phyloP scores from a whole-genome alignment of 2,329 filamentous ascomycete species.

The Claviceps pusilla region DNA sequence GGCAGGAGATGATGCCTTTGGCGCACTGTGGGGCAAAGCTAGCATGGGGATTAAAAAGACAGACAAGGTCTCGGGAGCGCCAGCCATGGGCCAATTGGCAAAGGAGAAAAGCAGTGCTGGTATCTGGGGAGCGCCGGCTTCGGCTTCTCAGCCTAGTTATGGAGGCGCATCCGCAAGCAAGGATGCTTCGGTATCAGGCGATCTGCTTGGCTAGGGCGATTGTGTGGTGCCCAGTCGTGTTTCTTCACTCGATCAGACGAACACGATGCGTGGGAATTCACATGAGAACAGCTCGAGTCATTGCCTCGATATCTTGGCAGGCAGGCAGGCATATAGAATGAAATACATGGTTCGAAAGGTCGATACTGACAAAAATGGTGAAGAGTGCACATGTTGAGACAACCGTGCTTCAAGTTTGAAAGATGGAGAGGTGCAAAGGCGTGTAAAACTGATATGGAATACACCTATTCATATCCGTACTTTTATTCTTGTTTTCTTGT shows the following conservation, averaged over 20 bases:
- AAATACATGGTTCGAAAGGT: neutral
- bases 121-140: slow-evolving; percentile 69
- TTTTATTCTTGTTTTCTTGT: neutral
- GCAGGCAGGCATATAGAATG: neutral
- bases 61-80: slow-evolving; percentile 43
- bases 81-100: slow-evolving; percentile 84
- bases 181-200: slow-evolving; percentile 28
- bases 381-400: neutral
- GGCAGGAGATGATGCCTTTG: slow-evolving; percentile 71
- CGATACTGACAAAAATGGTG: neutral
- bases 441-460: slow-evolving; percentile 20
- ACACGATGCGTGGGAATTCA: neutral
- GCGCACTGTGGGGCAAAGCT: slow-evolving; percentile 66
- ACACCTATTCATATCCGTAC: slow-evolving; percentile 5
- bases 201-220: slow-evolving; percentile 29
- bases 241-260: neutral
- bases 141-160: slow-evolving; percentile 18
- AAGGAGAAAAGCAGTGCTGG: slow-evolving; percentile 93
- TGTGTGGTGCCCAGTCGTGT: neutral
- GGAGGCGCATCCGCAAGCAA: slow-evolving; percentile 13
- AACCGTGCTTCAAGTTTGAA: slow-evolving; percentile 18
- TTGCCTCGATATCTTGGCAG: neutral
- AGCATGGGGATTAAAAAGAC: slow-evolving; percentile 64
- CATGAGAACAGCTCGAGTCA: neutral
- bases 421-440: slow-evolving; percentile 28